These are phyloP conservation scores for Phoma sp. DNA, from an alignment of 2,329 filamentous ascomycete species.

Conservation along the genomic window DNA sequence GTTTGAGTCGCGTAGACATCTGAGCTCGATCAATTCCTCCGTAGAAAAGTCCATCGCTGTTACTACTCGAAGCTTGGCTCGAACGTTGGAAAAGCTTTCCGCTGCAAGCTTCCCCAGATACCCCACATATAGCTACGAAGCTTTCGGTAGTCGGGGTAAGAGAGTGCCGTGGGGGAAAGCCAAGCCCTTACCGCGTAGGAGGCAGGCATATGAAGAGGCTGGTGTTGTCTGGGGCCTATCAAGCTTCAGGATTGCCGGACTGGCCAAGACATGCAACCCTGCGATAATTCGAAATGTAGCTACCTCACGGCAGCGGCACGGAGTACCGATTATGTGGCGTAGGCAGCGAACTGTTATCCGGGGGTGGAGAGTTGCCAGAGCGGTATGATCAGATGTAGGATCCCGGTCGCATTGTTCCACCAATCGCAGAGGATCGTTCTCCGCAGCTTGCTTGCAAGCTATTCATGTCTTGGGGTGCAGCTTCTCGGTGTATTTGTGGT, in stretches of 20 bases:
- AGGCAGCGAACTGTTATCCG: conserved; percentile 4
- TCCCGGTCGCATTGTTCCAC: conserved; percentile 13
- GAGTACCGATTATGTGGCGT: neutral
- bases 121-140: conserved; percentile 9
- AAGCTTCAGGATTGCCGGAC: neutral
- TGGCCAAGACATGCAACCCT: neutral
- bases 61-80: conserved; percentile 1
- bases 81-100: conserved; percentile 16
- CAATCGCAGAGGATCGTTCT: conserved; percentile 5
- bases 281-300: neutral
- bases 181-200: neutral
- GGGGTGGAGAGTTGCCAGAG: neutral
- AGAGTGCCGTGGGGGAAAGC: conserved; percentile 1
- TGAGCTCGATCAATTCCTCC: neutral
- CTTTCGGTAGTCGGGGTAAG: conserved; percentile 8
- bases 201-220: neutral
- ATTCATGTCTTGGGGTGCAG: neutral
- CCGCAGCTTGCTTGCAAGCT: neutral
- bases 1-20: neutral
- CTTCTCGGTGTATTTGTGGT: neutral
- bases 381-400: neutral
- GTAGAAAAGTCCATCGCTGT: neutral
- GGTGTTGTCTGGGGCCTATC: conserved; percentile 5
- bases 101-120: conserved; percentile 13
- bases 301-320: neutral